Base-by-base conservation (phyloP, 768 basidiomycete species). In the Suillus cothurnatus region DNA sequence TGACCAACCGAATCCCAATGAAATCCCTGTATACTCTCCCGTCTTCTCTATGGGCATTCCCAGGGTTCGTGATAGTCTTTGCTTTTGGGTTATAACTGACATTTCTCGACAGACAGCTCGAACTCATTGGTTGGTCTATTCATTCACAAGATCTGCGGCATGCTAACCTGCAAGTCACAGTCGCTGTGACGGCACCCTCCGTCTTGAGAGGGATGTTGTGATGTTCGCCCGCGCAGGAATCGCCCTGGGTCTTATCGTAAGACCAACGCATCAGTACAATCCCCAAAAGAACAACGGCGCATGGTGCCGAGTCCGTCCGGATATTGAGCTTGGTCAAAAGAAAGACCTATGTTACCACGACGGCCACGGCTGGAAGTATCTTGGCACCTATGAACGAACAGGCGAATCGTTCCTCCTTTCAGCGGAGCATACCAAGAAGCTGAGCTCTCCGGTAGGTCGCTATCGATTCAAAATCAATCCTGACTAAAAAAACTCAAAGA, bases 331-430 rank as follows among this genome's bases (percentile, higher is more conserved):
- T 41, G 67, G 63, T 41, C 61, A 68, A 52, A 67, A 32, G 31
- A 60, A 75, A 66, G 75, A 73, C 41, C 31, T 72, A 14, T 75
- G 67, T 61, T 67, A n/a, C 58, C 23, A 52, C 31, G 41, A 56
- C 19, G 31, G 60, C 57, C 62, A 63, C 2, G 55, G 12, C 28
- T 57, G 43, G 45, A 59, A 66, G 38, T 74, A 74, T 58, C 45
- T 76, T 21, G 74, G 74, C 9, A 75, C 71, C 39, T 75, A 75
- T 60, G 70, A 76, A 64, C 59, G 73, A 36, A 59, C 65, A 36
- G 67, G 65, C 61, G 61, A 53, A 14, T 39, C 47, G n/a, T 65
- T 64, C 73, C 38, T 58, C 36, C 53, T 74, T 50, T 64, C 70
- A 31, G 11, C 64, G 15, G 59, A 65, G 26, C 31, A 66, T 7